phyloP scores from a whole-genome alignment of 2,329 filamentous ascomycete genomes.

The Fonsecaea nubica region DNA sequence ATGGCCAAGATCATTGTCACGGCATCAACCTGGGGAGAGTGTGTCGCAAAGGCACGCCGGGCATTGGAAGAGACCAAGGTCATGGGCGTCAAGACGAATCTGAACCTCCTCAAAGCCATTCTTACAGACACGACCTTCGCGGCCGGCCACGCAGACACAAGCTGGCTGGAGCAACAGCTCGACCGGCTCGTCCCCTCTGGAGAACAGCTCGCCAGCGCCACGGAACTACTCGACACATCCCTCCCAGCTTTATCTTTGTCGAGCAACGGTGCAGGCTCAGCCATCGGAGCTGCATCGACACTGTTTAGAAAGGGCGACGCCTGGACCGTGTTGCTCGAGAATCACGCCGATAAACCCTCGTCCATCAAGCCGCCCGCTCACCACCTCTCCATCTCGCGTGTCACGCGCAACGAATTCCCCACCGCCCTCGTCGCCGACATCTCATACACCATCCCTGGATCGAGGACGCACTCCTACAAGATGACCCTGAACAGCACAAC shows the following conservation, averaged over 20 bases:
- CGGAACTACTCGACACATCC: conserved; percentile 2
- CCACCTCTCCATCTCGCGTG: conserved; percentile 61
- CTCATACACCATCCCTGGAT: conserved; percentile 52
- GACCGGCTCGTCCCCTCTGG: conserved; percentile 48
- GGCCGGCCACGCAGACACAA: conserved; percentile 58
- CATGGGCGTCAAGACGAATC: conserved; percentile 65
- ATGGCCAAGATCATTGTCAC: conserved; percentile 67
- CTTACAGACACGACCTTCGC: conserved; percentile 59
- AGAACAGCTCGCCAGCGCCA: conserved; percentile 36
- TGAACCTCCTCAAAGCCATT: conserved; percentile 62
- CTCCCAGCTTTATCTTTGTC: conserved; percentile 16
- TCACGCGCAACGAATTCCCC: conserved; percentile 68
- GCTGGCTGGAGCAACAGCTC: conserved; percentile 64
- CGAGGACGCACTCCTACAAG: conserved; percentile 51
- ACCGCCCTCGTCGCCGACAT: conserved; percentile 61
- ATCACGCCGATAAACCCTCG: conserved; percentile 39
- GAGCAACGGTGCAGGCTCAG: conserved; percentile 24
- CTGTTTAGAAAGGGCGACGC: conserved; percentile 66
- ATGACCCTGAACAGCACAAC: conserved; percentile 55
- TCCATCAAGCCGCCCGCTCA: conserved; percentile 45
- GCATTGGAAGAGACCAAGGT: conserved; percentile 64
- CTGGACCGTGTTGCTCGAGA: conserved; percentile 60
- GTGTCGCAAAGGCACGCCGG: conserved; percentile 60
- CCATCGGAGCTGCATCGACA: conserved; percentile 44
- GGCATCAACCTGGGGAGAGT: conserved; percentile 59